Evolutionary conservation across 2,329 filamentous ascomycete genomes (phyloP).

Genomic region (Fusarium sororula): DNA sequence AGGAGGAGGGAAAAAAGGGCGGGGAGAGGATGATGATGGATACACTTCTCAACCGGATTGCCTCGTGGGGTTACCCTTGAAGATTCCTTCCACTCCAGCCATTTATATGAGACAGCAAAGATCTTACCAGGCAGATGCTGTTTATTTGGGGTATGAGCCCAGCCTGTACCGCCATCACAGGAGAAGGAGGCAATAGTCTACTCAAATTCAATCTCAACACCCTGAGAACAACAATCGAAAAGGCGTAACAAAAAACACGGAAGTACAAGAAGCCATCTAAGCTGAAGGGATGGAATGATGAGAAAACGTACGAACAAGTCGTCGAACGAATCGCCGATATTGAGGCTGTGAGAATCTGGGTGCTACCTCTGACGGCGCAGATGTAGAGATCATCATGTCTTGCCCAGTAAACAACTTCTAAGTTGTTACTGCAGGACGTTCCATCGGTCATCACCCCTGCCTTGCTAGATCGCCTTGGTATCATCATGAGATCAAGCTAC

Average conservation of each 20-base stretch:
- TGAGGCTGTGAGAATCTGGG: not conserved
- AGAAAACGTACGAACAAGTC: not conserved
- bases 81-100: not conserved
- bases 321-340: not conserved
- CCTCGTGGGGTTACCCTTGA: not conserved
- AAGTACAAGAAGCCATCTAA: not conserved
- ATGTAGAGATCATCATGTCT: not conserved
- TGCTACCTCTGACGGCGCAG: not conserved
- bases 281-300: not conserved
- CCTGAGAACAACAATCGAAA: fast-evolving
- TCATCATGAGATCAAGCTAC: too few relatives aligned
- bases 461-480: too few relatives aligned
- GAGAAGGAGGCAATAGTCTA: not conserved
- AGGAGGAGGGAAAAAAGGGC: not conserved
- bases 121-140: not conserved
- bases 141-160: not conserved
- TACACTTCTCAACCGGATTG: not conserved
- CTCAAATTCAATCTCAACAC: not conserved
- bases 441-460: too few relatives aligned
- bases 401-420: not conserved
- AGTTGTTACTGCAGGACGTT: not conserved
- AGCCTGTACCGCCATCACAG: not conserved
- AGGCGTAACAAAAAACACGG: not conserved
- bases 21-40: too few relatives aligned
- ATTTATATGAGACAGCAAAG: not conserved